Percentiles rank a stretch among this genome's conserved stretches.
Conservation (phyloP, 768 basidiomycete species). For the Podaxis pistillaris region DNA sequence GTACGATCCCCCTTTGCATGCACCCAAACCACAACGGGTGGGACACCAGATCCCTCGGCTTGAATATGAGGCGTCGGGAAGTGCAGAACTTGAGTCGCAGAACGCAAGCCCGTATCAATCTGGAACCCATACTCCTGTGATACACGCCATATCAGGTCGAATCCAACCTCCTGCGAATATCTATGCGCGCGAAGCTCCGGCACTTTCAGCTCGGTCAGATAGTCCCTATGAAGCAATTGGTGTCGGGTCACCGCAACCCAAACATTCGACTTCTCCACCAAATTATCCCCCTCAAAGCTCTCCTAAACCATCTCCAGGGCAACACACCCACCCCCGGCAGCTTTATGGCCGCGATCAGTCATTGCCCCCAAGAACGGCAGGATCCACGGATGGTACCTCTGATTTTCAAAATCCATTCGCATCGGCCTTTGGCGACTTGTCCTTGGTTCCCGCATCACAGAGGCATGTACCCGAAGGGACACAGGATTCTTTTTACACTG, state of each 20-base stretch:
- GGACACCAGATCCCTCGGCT: neutral
- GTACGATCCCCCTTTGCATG: constrained; percentile 3
- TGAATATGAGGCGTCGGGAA: neutral
- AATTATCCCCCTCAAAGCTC: neutral
- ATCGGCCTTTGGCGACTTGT: neutral
- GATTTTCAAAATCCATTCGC: no score
- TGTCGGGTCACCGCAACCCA: neutral
- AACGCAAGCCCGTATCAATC: neutral
- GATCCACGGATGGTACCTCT: neutral
- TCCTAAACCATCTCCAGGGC: neutral
- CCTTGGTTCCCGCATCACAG: neutral
- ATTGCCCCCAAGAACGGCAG: neutral
- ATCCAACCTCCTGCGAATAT: neutral
- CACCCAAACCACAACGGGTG: constrained; percentile 1
- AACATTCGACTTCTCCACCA: neutral
- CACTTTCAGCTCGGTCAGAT: neutral
- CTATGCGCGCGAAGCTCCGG: neutral
- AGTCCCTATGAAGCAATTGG: neutral
- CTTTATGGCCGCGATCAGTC: neutral
- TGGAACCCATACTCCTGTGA: neutral
- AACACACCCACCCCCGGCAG: neutral
- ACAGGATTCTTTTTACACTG: neutral
- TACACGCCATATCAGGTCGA: no score
- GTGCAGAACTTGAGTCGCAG: neutral
- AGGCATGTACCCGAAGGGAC: constrained; percentile 1